phyloP scores from a whole-genome alignment of 768 basidiomycete species.

The Phallus indusiatus region DNA sequence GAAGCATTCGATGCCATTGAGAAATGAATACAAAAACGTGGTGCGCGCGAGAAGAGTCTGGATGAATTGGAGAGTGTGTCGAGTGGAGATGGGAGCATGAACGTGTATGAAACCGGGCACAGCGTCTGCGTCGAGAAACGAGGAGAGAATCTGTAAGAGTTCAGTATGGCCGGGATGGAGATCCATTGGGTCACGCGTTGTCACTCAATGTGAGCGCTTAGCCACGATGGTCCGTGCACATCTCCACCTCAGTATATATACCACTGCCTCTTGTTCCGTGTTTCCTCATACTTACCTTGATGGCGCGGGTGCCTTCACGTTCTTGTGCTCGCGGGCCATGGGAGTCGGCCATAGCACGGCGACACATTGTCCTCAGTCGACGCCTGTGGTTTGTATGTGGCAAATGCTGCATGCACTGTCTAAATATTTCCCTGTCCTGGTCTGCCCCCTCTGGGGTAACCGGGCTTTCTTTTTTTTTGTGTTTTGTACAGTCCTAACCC shows the following conservation, averaged over 20 bases:
- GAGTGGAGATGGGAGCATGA: conserved; percentile 44
- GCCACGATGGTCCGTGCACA: neutral
- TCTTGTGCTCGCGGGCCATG: conserved; percentile 40
- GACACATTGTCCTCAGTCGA: conserved; percentile 58
- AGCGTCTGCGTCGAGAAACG: conserved; percentile 29
- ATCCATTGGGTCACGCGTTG: neutral
- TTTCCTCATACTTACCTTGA: neutral
- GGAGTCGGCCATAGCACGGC: conserved; percentile 60
- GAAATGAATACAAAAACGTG: conserved; percentile 31
- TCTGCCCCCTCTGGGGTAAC: conserved; percentile 32
- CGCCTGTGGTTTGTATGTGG: conserved; percentile 50
- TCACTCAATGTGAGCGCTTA: neutral
- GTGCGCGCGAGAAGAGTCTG: conserved; percentile 25
- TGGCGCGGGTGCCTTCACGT: conserved; percentile 12
- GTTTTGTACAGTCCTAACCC: neutral
- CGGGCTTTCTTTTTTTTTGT: conserved; percentile 2
- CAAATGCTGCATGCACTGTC: conserved; percentile 69
- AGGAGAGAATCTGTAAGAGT: conserved; percentile 12
- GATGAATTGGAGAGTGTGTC: conserved; percentile 37
- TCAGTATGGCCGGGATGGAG: neutral
- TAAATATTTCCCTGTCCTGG: conserved; percentile 71
- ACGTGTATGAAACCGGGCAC: conserved; percentile 59
- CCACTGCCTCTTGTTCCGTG: neutral
- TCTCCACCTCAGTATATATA: neutral
- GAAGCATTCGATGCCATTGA: conserved; percentile 54